Evolutionary conservation across 345 rosid genomes (phyloP).

Genomic region (Hypericum androsaemum): DNA sequence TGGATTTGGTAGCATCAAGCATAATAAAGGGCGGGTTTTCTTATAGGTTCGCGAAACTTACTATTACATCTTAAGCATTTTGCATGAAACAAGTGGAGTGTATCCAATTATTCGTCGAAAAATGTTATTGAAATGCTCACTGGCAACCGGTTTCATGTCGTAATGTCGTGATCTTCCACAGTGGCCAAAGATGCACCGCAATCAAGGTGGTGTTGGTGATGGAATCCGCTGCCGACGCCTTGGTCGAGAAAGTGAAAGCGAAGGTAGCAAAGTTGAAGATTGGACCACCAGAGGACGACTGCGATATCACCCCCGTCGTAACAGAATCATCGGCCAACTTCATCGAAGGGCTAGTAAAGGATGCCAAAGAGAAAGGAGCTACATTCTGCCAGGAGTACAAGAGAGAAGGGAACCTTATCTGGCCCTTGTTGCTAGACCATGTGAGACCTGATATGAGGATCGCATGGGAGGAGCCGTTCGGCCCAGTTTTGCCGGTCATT

Average conservation of each 20-base stretch:
- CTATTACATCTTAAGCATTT: too few relatives aligned
- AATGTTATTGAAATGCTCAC: too few relatives aligned
- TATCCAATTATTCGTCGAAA: too few relatives aligned
- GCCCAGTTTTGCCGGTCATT: slow-evolving; percentile 78
- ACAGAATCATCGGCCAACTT: slow-evolving; percentile 92
- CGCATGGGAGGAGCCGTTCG: slow-evolving; percentile 99
- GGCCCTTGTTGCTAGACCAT: slow-evolving; percentile 90
- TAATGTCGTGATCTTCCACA: slow-evolving; percentile 10
- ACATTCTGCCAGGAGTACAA: slow-evolving; percentile 85
- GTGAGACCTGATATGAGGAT: slow-evolving; percentile 98
- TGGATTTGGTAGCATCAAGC: slow-evolving; percentile 87
- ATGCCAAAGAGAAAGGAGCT: slow-evolving; percentile 92
- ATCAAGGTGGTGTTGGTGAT: slow-evolving; percentile 85
- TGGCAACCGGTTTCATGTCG: too few relatives aligned
- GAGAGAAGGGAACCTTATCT: slow-evolving; percentile 91
- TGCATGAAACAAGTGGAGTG: too few relatives aligned
- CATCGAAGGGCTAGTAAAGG: slow-evolving; percentile 85
- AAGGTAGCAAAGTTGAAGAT: slow-evolving; percentile 66
- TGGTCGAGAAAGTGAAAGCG: slow-evolving; percentile 76
- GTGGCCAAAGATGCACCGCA: slow-evolving; percentile 98
- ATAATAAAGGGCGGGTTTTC: slow-evolving; percentile 96
- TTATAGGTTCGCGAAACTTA: slow-evolving; percentile 44
- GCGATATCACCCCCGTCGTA: slow-evolving; percentile 91
- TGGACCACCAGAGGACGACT: slow-evolving; percentile 81
- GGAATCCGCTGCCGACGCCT: slow-evolving; percentile 71